Evolutionary conservation across 768 basidiomycete genomes (phyloP).

Genomic region (Termitomyces sp.): DNA sequence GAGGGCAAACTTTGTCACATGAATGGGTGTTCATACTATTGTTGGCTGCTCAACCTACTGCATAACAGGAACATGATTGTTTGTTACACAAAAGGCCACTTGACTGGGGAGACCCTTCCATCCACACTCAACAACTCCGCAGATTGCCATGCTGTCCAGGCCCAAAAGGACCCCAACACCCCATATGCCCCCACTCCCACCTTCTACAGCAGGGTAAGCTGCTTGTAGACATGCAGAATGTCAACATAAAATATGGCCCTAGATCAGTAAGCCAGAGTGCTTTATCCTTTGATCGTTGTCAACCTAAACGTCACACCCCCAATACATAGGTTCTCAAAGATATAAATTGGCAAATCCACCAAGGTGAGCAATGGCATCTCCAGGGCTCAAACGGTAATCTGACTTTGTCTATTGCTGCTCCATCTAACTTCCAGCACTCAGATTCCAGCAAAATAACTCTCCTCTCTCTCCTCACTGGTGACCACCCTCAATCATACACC

Average conservation of each 20-base stretch:
- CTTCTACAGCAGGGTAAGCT: conserved; percentile 8
- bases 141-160: background rate
- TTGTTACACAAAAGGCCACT: background rate
- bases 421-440: conserved; percentile 22
- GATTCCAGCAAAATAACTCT: conserved; percentile 96
- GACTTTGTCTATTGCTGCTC: background rate
- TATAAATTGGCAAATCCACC: conserved; percentile 78
- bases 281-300: background rate
- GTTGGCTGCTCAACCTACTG: background rate
- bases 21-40: background rate
- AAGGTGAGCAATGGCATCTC: conserved; percentile 88
- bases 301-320: background rate
- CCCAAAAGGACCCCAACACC: background rate
- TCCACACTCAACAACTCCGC: background rate
- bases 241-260: conserved; percentile 69
- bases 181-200: background rate
- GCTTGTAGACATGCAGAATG: conserved; percentile 59
- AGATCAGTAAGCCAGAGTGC: conserved; percentile 48
- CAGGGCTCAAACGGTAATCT: conserved; percentile 78
- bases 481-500: conserved; percentile 93
- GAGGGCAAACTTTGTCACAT: background rate
- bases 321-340: conserved; percentile 68
- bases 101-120: background rate
- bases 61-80: background rate
- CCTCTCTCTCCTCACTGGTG: conserved; percentile 84